Evolutionary conservation across 768 basidiomycete species (phyloP), one percentile per base, ranked within the genome.

Genomic region (Filobasidium wieringae): DNA sequence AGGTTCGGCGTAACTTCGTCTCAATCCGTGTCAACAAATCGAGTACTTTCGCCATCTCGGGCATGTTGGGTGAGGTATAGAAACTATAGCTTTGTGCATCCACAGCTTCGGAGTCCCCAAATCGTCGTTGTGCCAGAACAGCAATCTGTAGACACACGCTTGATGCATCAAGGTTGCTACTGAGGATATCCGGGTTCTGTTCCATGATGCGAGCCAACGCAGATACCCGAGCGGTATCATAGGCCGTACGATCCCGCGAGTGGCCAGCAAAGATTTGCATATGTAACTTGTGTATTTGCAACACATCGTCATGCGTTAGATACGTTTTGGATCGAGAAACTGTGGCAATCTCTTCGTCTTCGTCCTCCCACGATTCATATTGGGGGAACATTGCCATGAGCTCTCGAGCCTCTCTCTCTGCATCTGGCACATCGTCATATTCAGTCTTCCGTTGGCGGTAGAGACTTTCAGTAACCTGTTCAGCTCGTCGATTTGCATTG

Each of bases 311-410:
- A 22, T 63, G 55, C 17, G 49, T 53, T 17, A 64, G 43, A 24
- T 51, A 53, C 19, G 24, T 26, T 9, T 22, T 17, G n/a, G 7
- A 31, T 15, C n/a, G 2, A 7, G 12, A n/a, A 27, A 1, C 27
- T 32, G 31, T 22, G 19, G 17, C 14, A 15, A 53, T 31, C 29
- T 55, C 56, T 22, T 57, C 41, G 26, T 54, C 49, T 17, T 66
- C 58, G 39, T 63, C 55, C 32, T 59, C 39, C 19, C 58, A 77
- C 55, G 85, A 80, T 11, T 82, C 82, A 47, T 67, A 73, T 49
- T 62, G 51, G 12, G 95, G 95, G 73, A 99, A 99, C 29, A 97
- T 71, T 5, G 80, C 75, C 43, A 83, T 74, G 66, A 97, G 88
- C 64, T 97, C 95, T 61, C 79, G 78, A 70, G 86, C 87, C 68